These are phyloP conservation scores for Suhomyces xylopsoci DNA, from an alignment of 805 yeast genomes.

Conservation along the genomic window DNA sequence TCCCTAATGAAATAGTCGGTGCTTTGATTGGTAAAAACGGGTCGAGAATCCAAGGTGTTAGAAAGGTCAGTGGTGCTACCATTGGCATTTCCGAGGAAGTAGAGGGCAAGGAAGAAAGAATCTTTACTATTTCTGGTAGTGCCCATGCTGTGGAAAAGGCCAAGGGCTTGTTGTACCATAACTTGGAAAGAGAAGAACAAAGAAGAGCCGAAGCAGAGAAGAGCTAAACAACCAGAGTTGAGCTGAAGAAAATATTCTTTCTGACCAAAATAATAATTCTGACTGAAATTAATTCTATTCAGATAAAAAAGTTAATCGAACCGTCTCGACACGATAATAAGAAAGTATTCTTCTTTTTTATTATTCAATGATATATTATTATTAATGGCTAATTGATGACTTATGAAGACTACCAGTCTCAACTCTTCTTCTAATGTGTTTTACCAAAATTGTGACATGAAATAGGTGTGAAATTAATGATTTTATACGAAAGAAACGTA, in stretches of 20 bases:
- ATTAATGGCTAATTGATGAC: not conserved
- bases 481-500: not conserved
- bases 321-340: not conserved
- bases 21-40: conserved; percentile 88
- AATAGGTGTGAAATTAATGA: not conserved
- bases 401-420: not conserved
- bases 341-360: too few relatives aligned
- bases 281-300: not conserved
- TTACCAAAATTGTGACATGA: conserved; percentile 5
- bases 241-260: not conserved
- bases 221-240: not conserved
- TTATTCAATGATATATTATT: too few relatives aligned
- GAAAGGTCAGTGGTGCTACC: conserved; percentile 73
- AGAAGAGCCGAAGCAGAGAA: conserved; percentile 28
- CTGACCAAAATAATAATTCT: not conserved
- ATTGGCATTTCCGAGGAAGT: conserved; percentile 73
- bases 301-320: not conserved
- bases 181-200: conserved; percentile 55
- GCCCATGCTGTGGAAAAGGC: conserved; percentile 57
- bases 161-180: conserved; percentile 52
- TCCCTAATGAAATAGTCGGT: conserved; percentile 83
- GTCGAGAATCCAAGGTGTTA: conserved; percentile 78
- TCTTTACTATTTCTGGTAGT: conserved; percentile 68
- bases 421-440: conserved; percentile 3
- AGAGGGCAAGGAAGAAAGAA: conserved; percentile 59